These are phyloP conservation scores for Yarrowia keelungensis DNA, from an alignment of 805 yeast species.

Conservation along the genomic window DNA sequence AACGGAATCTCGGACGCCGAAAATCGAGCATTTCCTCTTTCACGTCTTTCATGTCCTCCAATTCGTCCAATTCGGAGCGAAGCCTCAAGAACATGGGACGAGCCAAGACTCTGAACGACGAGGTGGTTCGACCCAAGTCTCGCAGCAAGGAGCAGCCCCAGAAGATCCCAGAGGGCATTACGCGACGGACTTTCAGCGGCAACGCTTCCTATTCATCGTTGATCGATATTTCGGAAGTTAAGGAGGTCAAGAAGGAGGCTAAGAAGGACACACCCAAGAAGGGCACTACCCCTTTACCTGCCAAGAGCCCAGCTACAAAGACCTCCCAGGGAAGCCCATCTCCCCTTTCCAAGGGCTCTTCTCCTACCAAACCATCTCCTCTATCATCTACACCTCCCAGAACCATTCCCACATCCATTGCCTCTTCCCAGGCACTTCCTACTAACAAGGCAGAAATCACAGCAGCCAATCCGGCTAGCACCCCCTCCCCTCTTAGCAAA, in stretches of 20 bases:
- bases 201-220: slow-evolving; percentile 25
- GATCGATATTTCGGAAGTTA: slow-evolving; percentile 18
- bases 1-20: slow-evolving; percentile 21
- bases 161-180: not conserved
- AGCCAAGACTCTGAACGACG: slow-evolving; percentile 21
- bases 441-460: slow-evolving; percentile 17
- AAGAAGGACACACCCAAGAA: not conserved
- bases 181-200: slow-evolving; percentile 9
- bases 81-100: slow-evolving; percentile 23
- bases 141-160: slow-evolving; percentile 18
- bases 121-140: slow-evolving; percentile 7
- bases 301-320: not conserved
- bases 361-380: not conserved
- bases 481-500: slow-evolving; percentile 10
- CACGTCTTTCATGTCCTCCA: slow-evolving; percentile 29
- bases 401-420: not conserved
- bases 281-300: no score
- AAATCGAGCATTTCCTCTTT: slow-evolving; percentile 30
- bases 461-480: not conserved
- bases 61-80: slow-evolving; percentile 17
- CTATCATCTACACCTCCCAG: slow-evolving; percentile 1
- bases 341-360: no score
- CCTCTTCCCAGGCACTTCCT: no score
- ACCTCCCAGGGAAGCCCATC: not conserved
- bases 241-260: slow-evolving; percentile 9